Base-by-base conservation (phyloP, 768 basidiomycete species). In the Hortiboletus flavorubellus region DNA sequence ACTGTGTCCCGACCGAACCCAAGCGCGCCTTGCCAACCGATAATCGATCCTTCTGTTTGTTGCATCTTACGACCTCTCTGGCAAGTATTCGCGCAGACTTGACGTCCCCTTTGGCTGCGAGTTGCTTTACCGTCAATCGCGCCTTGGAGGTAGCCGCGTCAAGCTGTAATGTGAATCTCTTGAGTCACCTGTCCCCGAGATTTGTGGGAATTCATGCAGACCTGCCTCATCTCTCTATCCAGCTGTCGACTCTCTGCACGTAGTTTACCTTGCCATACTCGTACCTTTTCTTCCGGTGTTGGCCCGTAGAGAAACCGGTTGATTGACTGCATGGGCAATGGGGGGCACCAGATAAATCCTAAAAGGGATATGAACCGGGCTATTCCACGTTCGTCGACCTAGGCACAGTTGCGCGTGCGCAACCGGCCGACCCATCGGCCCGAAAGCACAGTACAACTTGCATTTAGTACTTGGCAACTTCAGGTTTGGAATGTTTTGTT, bases 151-250 rank as follows among this genome's bases (percentile, higher is more conserved):
- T 91, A 8, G 89, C 92, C 14, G 76, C 66, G 59, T 97, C 94
- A 46, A 98, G 81, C 91, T 97, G 49, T 34, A 46, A 37, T 37
- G 33, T 56, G 47, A 43, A 61, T 53, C 53, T 31, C 63, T 31
- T 63, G 59, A 51, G 59, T 43, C 44, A 55, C 50, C 37, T 49
- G 49, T 21, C 34, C 14, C 35, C 45, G 41, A 46, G 58, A 44
- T 63, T 44, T 59, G 30, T 49, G 48, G 44, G 50, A 52, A 48
- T 54, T 51, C 41, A 62, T 63, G 53, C 84, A 74, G 75, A 96
- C 95, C 87, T 96, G 91, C 78, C 87, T 87, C 79, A 94, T 94
- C 78, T 98, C 97, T 73, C 93, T 79, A 60, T 99, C 97, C 54
- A 99, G 73, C 56, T 81, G 79, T 26, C 97, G 82, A 66, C 85